Base-by-base conservation (phyloP, 306 rosid species). In the Adenanthera pavonina region DNA sequence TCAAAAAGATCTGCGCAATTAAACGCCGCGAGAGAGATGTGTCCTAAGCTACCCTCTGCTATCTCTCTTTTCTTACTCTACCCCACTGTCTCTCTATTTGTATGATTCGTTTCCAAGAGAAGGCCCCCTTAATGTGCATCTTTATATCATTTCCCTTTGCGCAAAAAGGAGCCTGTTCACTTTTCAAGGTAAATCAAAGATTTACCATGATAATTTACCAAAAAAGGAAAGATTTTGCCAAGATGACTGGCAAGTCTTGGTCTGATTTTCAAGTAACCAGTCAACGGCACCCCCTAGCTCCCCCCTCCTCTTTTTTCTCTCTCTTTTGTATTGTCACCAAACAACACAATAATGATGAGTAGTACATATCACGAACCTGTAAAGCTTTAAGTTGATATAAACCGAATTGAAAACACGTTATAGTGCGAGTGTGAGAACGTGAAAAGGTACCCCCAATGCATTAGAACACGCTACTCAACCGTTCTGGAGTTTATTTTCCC, bases 171-270 rank as follows among this genome's bases (percentile, higher is more conserved):
- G 54, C 51, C 17, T 30, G 47, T 36, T 34, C 70, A 35, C 40
- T 59, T 46, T 11, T 53, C 20, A 2, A 44, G 74, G 40, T 69
- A 69, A 69, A 69, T 20, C 44, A 10, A 17, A 16, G 15, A 34
- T 73, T 53, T 17, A 52, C 77, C 56, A 20, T 10, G 56, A 34
- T 69, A 69, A 51, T 53, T 73, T 35, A 44, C 56, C 61, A 34
- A 3, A 46, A 56, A 6, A 12, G 67, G 35, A 49, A 76, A 5
- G 15, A 8, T 67, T 48, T 78, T 60, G 82, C 78, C 69, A 56
- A 5, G 20, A 38, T 69, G 72, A 84, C 89, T 33, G 77, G 84
- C 92, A 84, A 84, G 81, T 84, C 84, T 51, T 78, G 6, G 73
- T 78, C 61, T 6, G 5, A n/a, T 72, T 34, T 30, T 48, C 48